Base-by-base conservation (phyloP, 768 basidiomycete genomes). In the Antrodiella citrinella region DNA sequence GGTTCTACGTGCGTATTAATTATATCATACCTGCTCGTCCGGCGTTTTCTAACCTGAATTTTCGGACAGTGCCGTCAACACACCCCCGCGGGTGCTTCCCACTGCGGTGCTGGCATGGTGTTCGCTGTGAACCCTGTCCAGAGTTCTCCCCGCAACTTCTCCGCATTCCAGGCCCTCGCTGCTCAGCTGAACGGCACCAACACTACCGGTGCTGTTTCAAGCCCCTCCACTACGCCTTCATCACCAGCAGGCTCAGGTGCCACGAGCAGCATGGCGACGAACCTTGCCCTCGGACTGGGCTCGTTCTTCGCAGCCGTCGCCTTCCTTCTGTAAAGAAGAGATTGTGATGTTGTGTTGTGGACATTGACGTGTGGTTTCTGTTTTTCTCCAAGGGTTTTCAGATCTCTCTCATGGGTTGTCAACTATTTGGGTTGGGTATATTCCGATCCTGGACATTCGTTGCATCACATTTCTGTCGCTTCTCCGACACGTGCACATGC, bases 101-200 rank as follows among this genome's bases (percentile, higher is more conserved):
- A 69, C 61, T 71, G 69, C 56, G 65, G 65, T 39, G 44, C 51
- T 9, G 67, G 67, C 50, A 69, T 70, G 69, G 65, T 67, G 47
- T 65, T 68, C 59, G 75, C 81, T 50, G 69, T 83, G 60, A 85
- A 85, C 70, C 64, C 77, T 43, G 74, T 73, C 49, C 73, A 81
- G 51, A 59, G 52, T 50, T 74, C 73, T 4, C 54, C 63, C 10
- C 73, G 73, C 55, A 78, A 71, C 67, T 81, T 79, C 64, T 58
- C 67, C 39, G 80, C 80, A 2, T 83, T 80, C 74, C 69, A 78
- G 65, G 62, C 65, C 40, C 69, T 81, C 44, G 81, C 82, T 18
- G 68, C 70, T 65, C 60, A 70, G 47, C 62, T 79, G 52, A 81
- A 82, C 58, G 78, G 78, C 48, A 76, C 78, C 4, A 59, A 51